Evolutionary conservation across 2,329 filamentous ascomycete species (phyloP), one percentile per base, ranked within the genome.

Genomic region (Xylariaceae sp.): DNA sequence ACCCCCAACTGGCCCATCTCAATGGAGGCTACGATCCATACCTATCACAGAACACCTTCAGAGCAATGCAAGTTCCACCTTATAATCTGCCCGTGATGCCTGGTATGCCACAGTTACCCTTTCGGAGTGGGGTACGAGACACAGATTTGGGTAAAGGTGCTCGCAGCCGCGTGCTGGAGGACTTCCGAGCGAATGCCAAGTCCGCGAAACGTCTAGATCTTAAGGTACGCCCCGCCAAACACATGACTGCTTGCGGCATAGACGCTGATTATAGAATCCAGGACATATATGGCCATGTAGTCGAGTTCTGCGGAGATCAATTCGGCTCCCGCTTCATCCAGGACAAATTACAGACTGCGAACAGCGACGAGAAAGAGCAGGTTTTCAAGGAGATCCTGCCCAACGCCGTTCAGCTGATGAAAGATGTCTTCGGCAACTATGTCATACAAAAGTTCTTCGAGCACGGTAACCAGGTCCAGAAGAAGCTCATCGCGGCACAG

Each of bases 361-460:
- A 95, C 61, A 95, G 89, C 56, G 93, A 97, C 47, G 91, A 96
- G 59, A 97, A 96, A 65, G 88, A 95, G 24, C 83, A 83, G 42
- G 79, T 97, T 1, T 97, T 96, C 69, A 73, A 76, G 1, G 93
- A 97, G 63, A 89, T 98, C 34, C 78, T 87, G 53, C 79, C 82
- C 1, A 93, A 98, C 52, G 81, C 85, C 2, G 65, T 95, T 22
- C 89, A 91, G 57, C 71, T 98, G 36, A 96, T 95, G 89, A 91
- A 85, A 34, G 93, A 97, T 62, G 85, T 97, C 0, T 98, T 96
- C 59, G 93, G 93, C 40, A 98, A 98, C 64, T 98, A 97, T 59
- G 93, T 98, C 28, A 90, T 97, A 30, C 93, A 98, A 59, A 97
- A 96, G 63, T 83, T 97, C 60, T 96, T 97, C 48, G 91, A 97